Base-by-base conservation (phyloP, 371 early-diverging fungal species). In the Encephalitozoon cuniculi region DNA sequence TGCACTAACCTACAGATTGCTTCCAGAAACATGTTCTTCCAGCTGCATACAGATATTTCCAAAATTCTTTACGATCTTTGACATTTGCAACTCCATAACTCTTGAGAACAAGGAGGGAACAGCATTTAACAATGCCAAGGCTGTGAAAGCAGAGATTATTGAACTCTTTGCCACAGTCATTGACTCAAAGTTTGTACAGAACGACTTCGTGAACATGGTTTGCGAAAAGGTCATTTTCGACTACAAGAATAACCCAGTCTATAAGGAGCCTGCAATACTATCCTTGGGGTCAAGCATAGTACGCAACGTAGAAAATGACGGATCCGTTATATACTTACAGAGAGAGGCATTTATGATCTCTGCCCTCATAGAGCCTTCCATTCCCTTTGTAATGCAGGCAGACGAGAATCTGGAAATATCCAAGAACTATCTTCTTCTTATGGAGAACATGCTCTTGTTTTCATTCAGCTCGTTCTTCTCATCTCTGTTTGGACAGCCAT, bases 381-480 rank as follows among this genome's bases (percentile, higher is more conserved):
- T 75, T 44, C 63, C 59, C 15, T 54, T 68, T 30, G 40, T 78
- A 12, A 70, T 68, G 54, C 69, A 78, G 34, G 76, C 73, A 2
- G 81, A 78, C 71, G 65, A 81, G 8, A 30, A 77, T 54, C 68
- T 51, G 5, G 81, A 81, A 21, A 54, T 77, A 8, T 55, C 74
- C 8, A 25, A 43, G 41, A 65, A 68, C 26, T 78, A 74, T 59
- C 40, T 78, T n/a, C 40, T 63, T 39, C 59, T 81, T 2, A 26
- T 78, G 1, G 59, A 70, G 40, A 32, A 12, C 32, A 43, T 74
- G 39, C n/a, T 71, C 5, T 26, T 43, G 9, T 12, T 25, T n/a
- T 67, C 66, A 0, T 81, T 77, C 49, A 40, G 5, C 6, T 67
- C 71, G 7, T 71, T 68, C 37, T 76, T 68, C 12, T 59, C 81